Evolutionary conservation across 371 early-diverging fungal genomes (phyloP), one percentile per base, ranked within the genome.

Genomic region (Funneliformis caledonium): DNA sequence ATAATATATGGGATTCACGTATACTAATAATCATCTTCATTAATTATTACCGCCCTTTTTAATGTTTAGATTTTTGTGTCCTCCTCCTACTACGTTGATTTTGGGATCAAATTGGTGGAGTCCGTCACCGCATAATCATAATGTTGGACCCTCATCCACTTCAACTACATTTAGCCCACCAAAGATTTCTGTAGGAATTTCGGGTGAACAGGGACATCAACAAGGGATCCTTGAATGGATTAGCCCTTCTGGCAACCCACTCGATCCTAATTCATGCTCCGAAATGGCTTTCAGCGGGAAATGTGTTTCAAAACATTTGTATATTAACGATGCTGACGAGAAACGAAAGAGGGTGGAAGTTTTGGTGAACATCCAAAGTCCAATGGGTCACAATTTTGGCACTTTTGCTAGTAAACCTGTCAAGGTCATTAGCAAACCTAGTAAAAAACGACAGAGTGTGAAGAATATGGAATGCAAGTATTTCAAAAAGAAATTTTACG

Each of bases 381-480:
- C 91, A 10, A 86, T 92, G 60, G 91, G 91, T 74, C 60, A 89
- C 47, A 83, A 89, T 76, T 81, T 94, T 10, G 93, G 92, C 43
- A 91, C 91, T 5, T 91, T 95, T 82, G 87, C 89, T 50, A 92
- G 93, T 74, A 92, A 91, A 78, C 90, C 93, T 7, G 93, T 95
- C 82, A 94, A 94, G 82, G 95, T 95, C n/a, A 95, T 95, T 76
- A 91, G 92, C 84, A 95, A 95, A 83, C 95, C 95, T 0, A 92
- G 93, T 81, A 95, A 95, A 85, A 95, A 95, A 85, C 87, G 94
- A 61, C 96, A 92, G 84, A 95, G 93, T 83, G 91, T 90, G 42
- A 94, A 93, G 84, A 96, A 96, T 83, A 93, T 94, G 87, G 95
- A 94, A 80, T 85, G 89, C 87, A 88, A 88, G 88, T 56, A 19